These are phyloP conservation scores for Hymenoscyphus infarciens DNA, from an alignment of 2,329 filamentous ascomycete species.

Conservation along the genomic window DNA sequence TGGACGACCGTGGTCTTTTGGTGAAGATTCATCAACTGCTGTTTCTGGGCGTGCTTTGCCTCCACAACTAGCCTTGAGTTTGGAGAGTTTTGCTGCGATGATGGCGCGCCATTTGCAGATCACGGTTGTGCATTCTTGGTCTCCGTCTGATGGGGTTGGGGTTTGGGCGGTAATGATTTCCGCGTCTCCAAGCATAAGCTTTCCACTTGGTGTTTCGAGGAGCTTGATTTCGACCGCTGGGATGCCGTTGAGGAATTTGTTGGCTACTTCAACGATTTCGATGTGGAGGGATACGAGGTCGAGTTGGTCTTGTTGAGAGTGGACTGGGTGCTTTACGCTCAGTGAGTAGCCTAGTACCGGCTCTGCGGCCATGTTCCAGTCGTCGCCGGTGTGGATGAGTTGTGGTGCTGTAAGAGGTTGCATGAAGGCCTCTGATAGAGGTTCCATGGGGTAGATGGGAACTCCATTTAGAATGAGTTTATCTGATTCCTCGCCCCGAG, in stretches of 20 bases:
- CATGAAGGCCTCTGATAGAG: conserved; percentile 33
- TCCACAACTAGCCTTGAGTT: conserved; percentile 37
- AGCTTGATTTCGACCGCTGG: conserved; percentile 57
- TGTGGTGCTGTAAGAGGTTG: conserved; percentile 47
- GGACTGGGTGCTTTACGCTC: conserved; percentile 37
- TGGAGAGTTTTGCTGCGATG: conserved; percentile 44
- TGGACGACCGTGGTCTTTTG: conserved; percentile 25
- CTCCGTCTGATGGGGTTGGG: conserved; percentile 32
- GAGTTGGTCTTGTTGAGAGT: conserved; percentile 49
- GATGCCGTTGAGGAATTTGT: conserved; percentile 51
- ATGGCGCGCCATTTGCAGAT: conserved; percentile 55
- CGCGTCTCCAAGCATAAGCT: conserved; percentile 52
- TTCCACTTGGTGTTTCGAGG: conserved; percentile 54
- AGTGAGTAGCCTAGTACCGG: conserved; percentile 29
- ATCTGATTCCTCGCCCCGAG: conserved; percentile 38
- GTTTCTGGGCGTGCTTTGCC: conserved; percentile 28
- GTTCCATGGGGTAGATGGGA: conserved; percentile 52
- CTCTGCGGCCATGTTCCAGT: conserved; percentile 28
- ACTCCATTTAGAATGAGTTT: conserved; percentile 56
- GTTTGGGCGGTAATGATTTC: conserved; percentile 34
- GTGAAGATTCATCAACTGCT: conserved; percentile 11
- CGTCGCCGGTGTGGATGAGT: conserved; percentile 37
- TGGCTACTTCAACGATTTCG: conserved; percentile 57
- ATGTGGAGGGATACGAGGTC: conserved; percentile 53
- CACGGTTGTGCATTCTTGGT: conserved; percentile 41